A percentile compares a stretch with the other conserved stretches of the same genome.
Conservation (phyloP, 495 filamentous ascomycete species). For the Aspergillus sclerotiicarbonarius region DNA sequence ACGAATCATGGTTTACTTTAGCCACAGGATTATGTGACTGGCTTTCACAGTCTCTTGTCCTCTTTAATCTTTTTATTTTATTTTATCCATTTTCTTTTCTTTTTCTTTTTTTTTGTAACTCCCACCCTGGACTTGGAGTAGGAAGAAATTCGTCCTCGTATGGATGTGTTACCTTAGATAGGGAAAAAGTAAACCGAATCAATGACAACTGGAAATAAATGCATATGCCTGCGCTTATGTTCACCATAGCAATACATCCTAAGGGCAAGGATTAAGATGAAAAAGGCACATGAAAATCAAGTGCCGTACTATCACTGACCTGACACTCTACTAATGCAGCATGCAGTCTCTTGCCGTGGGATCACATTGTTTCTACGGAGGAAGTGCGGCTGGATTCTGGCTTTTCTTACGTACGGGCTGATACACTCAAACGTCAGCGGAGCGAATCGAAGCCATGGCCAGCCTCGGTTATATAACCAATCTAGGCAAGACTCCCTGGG, state of each 20-base stretch:
- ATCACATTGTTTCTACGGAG: slow-evolving; percentile 1
- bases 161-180: background rate
- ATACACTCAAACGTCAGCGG: slow-evolving; percentile 2
- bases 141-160: background rate
- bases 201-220: too few species aligned
- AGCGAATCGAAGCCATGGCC: slow-evolving; percentile 4
- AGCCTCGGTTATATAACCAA: slow-evolving; percentile 30
- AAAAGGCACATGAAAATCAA: background rate
- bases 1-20: slow-evolving; percentile 18
- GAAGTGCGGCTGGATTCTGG: slow-evolving; percentile 3
- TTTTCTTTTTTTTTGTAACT: slow-evolving; percentile 7
- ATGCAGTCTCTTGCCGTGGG: background rate
- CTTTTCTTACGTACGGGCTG: background rate
- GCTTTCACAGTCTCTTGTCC: background rate
- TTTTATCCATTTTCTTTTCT: background rate
- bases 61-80: too few species aligned
- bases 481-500: slow-evolving; percentile 27
- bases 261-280: background rate
- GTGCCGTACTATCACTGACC: background rate
- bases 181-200: too few species aligned
- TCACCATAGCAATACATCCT: too few species aligned
- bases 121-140: background rate
- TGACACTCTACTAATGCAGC: background rate
- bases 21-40: slow-evolving; percentile 13
- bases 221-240: too few species aligned